Base-by-base conservation (phyloP, 108 stramenopile genomes). In the Fragilaria radians region DNA sequence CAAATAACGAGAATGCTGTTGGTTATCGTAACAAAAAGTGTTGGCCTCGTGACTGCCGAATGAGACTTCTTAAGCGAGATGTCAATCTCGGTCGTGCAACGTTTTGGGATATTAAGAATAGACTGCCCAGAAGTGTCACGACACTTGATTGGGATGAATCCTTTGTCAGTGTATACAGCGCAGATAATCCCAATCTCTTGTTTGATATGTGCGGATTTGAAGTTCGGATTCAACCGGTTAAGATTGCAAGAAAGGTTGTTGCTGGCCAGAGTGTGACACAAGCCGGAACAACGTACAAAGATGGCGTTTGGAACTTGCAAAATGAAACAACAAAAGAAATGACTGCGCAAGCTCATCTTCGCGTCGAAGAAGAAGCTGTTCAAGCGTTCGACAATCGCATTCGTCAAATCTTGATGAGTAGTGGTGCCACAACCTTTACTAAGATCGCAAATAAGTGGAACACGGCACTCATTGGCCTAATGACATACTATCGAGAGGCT, bases 401-500 rank as follows among this genome's bases (percentile, higher is more conserved):
- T 63, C 88, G 98, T 54, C 96, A 99, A 76, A 84, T 99, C 57
- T 76, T 99, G 46, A 96, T 99, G 98, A 96, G 95, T 54, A 95
- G 94, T 63, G 98, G 96, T 32, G 91, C 92, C 29, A 97, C 98
- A 19, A 99, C 98, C 11, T 99, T 99, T 72, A 97, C 97, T 19
- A 99, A 99, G 78, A 96, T 99, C 64, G 97, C 97, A n/a, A 99
- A 99, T 77, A 99, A 99, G 73, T 99, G 98, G 98, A 97, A 97
- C 71, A 93, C 95, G 21, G 93, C 91, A 5, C 63, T 96, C 59
- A 96, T 99, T 70, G 91, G 93, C 5, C 86, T 99, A 32, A 99
- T 99, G 98, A 96, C 95, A 1, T 98, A 97, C 65, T 99, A 94
- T 74, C 81, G 98, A 17, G 98, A 99, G 78, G 98, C 98, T 18